These are phyloP conservation scores for Microglena sp. DNA, from an alignment of 139 green algal species.

Conservation along the genomic window DNA sequence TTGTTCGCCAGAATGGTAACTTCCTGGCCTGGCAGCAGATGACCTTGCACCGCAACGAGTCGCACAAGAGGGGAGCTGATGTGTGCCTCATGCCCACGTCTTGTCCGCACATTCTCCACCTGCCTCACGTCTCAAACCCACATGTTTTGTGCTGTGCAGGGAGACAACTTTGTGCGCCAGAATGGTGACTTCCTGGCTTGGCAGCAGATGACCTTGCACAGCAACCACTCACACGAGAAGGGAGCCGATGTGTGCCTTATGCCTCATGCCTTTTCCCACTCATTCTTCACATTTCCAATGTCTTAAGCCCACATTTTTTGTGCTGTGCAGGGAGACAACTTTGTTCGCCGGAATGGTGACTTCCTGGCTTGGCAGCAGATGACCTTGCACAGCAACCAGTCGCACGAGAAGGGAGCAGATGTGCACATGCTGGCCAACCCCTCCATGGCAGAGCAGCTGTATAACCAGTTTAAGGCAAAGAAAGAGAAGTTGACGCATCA, in stretches of 20 bases:
- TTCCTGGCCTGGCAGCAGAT: constrained; percentile 68
- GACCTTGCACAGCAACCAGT: constrained; percentile 72
- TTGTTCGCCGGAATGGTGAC: constrained; percentile 48
- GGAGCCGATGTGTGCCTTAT: constrained; percentile 78
- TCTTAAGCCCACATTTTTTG: no score
- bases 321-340: constrained; percentile 15
- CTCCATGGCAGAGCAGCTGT: constrained; percentile 81
- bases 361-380: constrained; percentile 68
- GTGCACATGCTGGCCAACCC: constrained; percentile 77
- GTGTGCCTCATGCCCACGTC: constrained; percentile 73
- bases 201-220: constrained; percentile 77
- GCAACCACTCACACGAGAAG: constrained; percentile 67
- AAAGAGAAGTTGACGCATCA: constrained; percentile 63
- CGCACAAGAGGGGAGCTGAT: constrained; percentile 74
- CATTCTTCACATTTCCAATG: no score
- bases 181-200: constrained; percentile 68
- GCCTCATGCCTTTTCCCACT: constrained; percentile 70
- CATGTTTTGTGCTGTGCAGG: no score
- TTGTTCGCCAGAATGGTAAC: constrained; percentile 45
- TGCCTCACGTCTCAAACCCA: no score
- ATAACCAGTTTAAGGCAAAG: constrained; percentile 83
- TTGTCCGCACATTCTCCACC: no score
- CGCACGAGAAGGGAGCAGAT: constrained; percentile 74
- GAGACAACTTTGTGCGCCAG: constrained; percentile 12
- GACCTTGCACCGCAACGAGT: constrained; percentile 72